Percentiles rank a stretch among this genome's conserved stretches.
Evolutionary conservation across 225 moss, liverwort and hornwort species (phyloP).

Genomic region (Physcomitrium patens): DNA sequence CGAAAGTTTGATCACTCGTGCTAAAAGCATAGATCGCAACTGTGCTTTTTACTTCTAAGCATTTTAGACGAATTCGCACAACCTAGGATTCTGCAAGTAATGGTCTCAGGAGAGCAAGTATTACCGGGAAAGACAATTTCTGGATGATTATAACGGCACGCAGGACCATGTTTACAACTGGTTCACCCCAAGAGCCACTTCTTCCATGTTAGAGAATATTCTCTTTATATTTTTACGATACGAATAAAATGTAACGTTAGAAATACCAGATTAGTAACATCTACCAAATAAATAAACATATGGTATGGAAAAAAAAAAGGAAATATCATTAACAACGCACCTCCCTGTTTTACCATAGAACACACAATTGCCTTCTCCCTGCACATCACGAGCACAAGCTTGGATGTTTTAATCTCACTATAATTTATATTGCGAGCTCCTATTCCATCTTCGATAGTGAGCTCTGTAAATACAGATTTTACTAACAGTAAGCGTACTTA

Average conservation of each 20-base stretch:
- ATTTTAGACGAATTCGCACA: background rate
- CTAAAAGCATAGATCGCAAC: background rate
- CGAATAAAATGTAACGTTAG: rapidly evolving
- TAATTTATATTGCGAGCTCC: background rate
- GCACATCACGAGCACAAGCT: constrained; percentile 29
- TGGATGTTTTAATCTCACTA: background rate
- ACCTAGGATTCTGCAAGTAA: rapidly evolving
- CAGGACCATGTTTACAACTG: constrained; percentile 89
- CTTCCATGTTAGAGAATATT: constrained; percentile 3
- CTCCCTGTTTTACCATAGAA: constrained; percentile 94
- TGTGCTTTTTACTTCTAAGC: background rate
- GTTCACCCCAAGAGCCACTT: constrained; percentile 21
- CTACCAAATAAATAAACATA: background rate
- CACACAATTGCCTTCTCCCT: constrained; percentile 84
- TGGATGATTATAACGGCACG: constrained; percentile 93
- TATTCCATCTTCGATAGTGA: background rate
- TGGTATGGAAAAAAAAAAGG: background rate
- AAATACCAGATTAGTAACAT: background rate
- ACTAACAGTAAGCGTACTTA: background rate
- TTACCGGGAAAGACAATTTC: constrained; percentile 62
- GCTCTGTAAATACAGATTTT: background rate
- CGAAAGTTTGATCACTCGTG: background rate
- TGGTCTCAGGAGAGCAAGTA: background rate
- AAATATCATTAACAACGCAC: constrained; percentile 27
- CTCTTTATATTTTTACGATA: background rate